Evolutionary conservation across 352 stramenopile species (phyloP).

Genomic region (Blastocystis sp.): DNA sequence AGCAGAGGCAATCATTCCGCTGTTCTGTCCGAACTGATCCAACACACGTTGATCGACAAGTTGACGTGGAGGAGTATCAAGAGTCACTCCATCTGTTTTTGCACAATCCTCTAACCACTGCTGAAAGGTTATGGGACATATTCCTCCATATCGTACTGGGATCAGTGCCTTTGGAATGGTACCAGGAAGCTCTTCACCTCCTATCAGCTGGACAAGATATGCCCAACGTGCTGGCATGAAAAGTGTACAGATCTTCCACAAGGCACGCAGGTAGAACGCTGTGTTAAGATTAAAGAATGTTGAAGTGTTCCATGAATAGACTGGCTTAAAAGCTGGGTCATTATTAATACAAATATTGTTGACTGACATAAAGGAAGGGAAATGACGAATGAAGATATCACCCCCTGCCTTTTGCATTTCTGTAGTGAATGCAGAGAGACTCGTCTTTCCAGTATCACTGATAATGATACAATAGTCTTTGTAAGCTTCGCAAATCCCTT

Average conservation of each 20-base stretch:
- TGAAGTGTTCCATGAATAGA: not conserved
- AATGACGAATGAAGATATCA: conserved; percentile 54
- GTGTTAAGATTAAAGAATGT: conserved; percentile 52
- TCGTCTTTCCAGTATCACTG: not conserved
- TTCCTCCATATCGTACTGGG: conserved; percentile 14
- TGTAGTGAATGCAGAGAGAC: not conserved
- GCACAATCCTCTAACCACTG: conserved; percentile 52
- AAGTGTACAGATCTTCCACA: conserved; percentile 51
- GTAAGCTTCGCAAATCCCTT: conserved; percentile 11
- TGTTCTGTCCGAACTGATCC: conserved; percentile 66
- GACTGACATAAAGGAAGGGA: conserved; percentile 39
- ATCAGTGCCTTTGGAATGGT: not conserved
- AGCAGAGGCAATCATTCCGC: conserved; percentile 21
- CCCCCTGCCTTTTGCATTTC: conserved; percentile 31
- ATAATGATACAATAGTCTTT: conserved; percentile 63
- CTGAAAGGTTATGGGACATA: not conserved
- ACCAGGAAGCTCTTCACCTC: not conserved
- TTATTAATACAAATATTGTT: conserved; percentile 49
- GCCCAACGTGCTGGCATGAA: conserved; percentile 48
- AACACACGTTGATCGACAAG: conserved; percentile 52
- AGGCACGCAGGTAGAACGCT: conserved; percentile 19
- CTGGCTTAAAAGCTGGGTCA: not conserved
- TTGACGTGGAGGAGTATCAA: conserved; percentile 32
- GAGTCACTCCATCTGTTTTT: not conserved
- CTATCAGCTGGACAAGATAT: conserved; percentile 47